Evolutionary conservation across 352 stramenopile species (phyloP).

Genomic region (Phytophthora melonis): DNA sequence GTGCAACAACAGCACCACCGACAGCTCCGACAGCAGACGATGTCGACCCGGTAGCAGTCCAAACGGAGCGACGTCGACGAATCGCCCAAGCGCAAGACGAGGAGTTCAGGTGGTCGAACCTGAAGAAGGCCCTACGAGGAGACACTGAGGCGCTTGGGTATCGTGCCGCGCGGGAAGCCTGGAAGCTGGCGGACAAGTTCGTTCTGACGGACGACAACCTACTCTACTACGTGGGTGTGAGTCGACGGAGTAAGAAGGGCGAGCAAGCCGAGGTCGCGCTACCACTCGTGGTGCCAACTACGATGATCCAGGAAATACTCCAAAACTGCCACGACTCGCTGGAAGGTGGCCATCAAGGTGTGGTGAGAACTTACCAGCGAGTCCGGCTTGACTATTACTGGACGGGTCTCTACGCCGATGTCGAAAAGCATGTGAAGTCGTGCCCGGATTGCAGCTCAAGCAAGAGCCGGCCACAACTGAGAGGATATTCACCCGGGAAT

Average conservation of each 20-base stretch:
- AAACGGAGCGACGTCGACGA: too few species aligned
- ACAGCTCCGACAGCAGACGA: too few species aligned
- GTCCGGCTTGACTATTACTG: neutral
- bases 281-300: neutral
- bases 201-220: too few species aligned
- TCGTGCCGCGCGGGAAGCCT: neutral
- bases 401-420: neutral
- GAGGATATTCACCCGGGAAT: slow-evolving; percentile 8
- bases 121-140: neutral
- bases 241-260: too few species aligned
- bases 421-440: neutral
- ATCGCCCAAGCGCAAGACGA: neutral
- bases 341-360: neutral
- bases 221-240: too few species aligned
- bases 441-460: neutral
- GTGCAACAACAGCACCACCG: too few species aligned
- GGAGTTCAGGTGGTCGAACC: neutral
- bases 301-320: neutral
- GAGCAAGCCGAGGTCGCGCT: too few species aligned
- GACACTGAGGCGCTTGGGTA: neutral
- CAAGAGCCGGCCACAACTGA: slow-evolving; percentile 6
- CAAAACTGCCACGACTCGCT: neutral
- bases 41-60: too few species aligned
- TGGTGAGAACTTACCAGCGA: neutral
- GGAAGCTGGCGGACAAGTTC: neutral